Conservation (phyloP, 1,139 yeast species). For the Hyphopichia buzzinii region DNA sequence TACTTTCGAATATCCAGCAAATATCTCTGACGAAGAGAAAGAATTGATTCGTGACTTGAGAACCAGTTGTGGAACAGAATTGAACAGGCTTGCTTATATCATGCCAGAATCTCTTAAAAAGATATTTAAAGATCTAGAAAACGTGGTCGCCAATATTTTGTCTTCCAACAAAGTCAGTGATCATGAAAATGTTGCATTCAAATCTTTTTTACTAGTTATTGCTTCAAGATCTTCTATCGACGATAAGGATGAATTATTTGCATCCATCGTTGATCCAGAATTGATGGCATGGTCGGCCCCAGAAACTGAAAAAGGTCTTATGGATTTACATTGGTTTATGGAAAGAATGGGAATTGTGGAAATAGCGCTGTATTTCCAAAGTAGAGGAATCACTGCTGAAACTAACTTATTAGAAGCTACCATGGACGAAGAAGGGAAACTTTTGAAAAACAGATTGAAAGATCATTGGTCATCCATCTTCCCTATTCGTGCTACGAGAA, state of each 20-base stretch:
- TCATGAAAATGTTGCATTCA: constrained; percentile 91
- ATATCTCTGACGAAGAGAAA: constrained; percentile 66
- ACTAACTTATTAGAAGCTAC: constrained; percentile 73
- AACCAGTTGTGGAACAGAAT: constrained; percentile 91
- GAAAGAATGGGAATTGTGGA: constrained; percentile 92
- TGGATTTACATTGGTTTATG: constrained; percentile 96
- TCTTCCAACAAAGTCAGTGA: constrained; percentile 72
- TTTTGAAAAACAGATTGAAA: constrained; percentile 70
- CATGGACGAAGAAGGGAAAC: constrained; percentile 90
- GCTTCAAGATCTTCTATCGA: constrained; percentile 80
- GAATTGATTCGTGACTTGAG: constrained; percentile 85
- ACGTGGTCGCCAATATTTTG: constrained; percentile 71
- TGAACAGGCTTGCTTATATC: constrained; percentile 86
- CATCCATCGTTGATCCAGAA: constrained; percentile 90
- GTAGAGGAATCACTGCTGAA: constrained; percentile 73
- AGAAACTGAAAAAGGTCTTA: constrained; percentile 81
- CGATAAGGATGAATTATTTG: constrained; percentile 70
- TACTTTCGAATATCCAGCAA: constrained; percentile 75
- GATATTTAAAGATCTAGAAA: constrained; percentile 78
- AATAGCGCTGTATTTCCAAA: constrained; percentile 86
- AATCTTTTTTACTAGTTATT: constrained; percentile 85
- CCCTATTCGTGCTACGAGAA: constrained; percentile 93
- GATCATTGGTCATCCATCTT: constrained; percentile 93
- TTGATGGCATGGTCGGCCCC: constrained; percentile 91
- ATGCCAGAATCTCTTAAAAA: constrained; percentile 89